Evolutionary conservation across 768 basidiomycete genomes (phyloP).

Genomic region (Leccinum variicolor): DNA sequence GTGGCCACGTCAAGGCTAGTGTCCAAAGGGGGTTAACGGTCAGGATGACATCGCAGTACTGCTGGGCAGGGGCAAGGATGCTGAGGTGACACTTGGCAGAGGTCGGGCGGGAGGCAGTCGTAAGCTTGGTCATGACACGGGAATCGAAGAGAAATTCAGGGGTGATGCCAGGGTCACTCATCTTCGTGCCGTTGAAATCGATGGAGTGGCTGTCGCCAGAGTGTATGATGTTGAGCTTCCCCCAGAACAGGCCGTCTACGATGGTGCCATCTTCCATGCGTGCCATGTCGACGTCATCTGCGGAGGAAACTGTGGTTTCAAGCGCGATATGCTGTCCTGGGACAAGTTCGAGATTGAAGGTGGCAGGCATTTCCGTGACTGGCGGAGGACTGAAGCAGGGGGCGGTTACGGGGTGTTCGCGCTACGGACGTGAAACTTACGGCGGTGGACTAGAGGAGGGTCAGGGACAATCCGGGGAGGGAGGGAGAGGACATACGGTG

Average conservation of each 20-base stretch:
- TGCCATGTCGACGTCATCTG: constrained; percentile 85
- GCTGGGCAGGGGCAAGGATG: constrained; percentile 66
- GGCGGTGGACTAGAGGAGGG: constrained; percentile 42
- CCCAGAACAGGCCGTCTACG: constrained; percentile 86
- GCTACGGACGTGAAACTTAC: constrained; percentile 34
- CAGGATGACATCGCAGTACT: constrained; percentile 79
- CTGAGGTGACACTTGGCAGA: constrained; percentile 75
- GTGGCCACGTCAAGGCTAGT: constrained; percentile 74
- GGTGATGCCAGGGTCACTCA: constrained; percentile 59
- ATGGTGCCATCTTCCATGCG: constrained; percentile 86
- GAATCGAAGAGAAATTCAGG: constrained; percentile 74
- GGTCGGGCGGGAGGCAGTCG: constrained; percentile 68
- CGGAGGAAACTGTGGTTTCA: constrained; percentile 73
- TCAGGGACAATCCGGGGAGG: constrained; percentile 7
- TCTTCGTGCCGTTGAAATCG: constrained; percentile 79
- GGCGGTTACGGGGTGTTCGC: constrained; percentile 4
- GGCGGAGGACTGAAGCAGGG: constrained; percentile 50
- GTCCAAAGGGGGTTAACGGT: constrained; percentile 73
- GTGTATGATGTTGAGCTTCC: constrained; percentile 81
- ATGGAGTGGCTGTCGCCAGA: constrained; percentile 71
- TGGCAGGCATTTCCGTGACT: constrained; percentile 82
- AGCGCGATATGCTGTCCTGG: constrained; percentile 80
- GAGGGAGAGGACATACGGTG: constrained; percentile 50
- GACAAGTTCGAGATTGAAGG: constrained; percentile 75
- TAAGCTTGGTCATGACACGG: constrained; percentile 72